phyloP scores from a whole-genome alignment of 371 early-diverging fungal genomes.

The Haplosporangium sp. region DNA sequence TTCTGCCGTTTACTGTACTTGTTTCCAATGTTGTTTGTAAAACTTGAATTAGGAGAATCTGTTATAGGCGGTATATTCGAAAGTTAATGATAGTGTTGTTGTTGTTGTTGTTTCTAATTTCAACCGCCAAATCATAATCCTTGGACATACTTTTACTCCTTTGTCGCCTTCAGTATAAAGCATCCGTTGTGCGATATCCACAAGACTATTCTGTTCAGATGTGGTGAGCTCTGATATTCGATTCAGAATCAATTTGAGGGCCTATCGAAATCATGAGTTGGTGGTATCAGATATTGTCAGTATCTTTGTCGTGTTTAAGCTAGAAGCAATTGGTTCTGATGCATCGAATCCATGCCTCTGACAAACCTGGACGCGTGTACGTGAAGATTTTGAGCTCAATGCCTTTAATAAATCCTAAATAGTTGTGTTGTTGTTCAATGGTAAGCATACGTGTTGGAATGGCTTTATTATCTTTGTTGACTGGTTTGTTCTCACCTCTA shows the following conservation, averaged over 20 bases:
- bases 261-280: conserved; percentile 7
- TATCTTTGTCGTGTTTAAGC: no score
- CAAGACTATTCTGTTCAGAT: conserved; percentile 9
- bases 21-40: conserved; percentile 36
- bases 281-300: no score
- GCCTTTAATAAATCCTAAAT: conserved; percentile 13
- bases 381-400: background rate
- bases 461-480: background rate
- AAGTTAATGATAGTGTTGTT: background rate
- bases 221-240: conserved; percentile 25
- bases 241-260: conserved; percentile 36
- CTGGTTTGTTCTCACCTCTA: conserved; percentile 8
- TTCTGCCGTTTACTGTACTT: conserved; percentile 24
- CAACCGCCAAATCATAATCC: background rate
- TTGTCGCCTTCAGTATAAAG: conserved; percentile 45
- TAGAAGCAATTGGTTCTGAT: no score
- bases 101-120: background rate
- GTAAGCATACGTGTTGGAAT: background rate
- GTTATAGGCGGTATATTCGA: background rate
- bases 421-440: background rate
- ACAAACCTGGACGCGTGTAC: background rate
- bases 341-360: no score
- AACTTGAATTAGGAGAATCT: conserved; percentile 45
- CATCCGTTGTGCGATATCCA: conserved; percentile 23
- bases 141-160: conserved; percentile 28